These are phyloP conservation scores for Pulveroboletus ravenelii DNA, from an alignment of 768 basidiomycete species.

Conservation along the genomic window DNA sequence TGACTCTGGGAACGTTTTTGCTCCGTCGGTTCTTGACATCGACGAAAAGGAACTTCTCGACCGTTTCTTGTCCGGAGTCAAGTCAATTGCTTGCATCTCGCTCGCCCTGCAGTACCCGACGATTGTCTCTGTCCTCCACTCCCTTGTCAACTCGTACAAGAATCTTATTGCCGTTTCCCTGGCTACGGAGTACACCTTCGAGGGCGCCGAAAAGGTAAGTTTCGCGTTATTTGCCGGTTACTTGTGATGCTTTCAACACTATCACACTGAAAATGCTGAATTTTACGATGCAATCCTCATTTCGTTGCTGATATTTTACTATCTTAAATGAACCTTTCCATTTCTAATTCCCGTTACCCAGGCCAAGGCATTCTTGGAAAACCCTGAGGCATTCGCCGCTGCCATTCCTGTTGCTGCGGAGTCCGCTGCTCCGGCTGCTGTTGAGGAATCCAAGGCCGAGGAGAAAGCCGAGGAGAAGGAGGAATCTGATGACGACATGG, in stretches of 20 bases:
- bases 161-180: conserved; percentile 89
- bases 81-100: conserved; percentile 93
- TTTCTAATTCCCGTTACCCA: conserved; percentile 29
- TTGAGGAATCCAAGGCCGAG: conserved; percentile 56
- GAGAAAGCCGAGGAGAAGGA: conserved; percentile 83
- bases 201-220: conserved; percentile 86
- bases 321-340: not conserved
- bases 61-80: conserved; percentile 90
- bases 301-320: conserved; percentile 27
- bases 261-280: conserved; percentile 88
- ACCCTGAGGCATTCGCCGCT: conserved; percentile 95
- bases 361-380: conserved; percentile 95
- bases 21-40: conserved; percentile 86
- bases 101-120: conserved; percentile 96
- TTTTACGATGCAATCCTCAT: conserved; percentile 37
- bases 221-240: conserved; percentile 1
- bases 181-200: conserved; percentile 91
- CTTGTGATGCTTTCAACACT: conserved; percentile 27
- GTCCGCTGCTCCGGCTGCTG: conserved; percentile 47
- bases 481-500: conserved; percentile 88
- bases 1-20: conserved; percentile 89
- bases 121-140: conserved; percentile 88
- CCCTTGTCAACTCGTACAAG: conserved; percentile 99
- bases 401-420: conserved; percentile 63
- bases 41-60: conserved; percentile 87